Base-by-base conservation (phyloP, 2,329 filamentous ascomycete species). In the Rhynchosporium graminicola region DNA sequence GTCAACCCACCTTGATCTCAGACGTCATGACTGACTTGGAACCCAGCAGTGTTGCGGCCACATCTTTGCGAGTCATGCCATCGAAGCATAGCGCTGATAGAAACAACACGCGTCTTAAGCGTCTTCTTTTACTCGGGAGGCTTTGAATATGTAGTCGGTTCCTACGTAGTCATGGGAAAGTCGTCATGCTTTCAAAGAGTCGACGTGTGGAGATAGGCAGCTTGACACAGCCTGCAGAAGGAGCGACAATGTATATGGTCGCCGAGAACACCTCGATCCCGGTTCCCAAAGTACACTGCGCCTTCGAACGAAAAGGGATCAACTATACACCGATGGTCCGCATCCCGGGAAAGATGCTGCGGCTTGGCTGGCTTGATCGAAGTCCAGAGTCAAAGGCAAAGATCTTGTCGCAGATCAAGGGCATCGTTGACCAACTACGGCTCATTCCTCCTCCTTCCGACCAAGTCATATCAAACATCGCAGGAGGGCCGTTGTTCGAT, bases 321-420 rank as follows among this genome's bases (percentile, higher is more conserved):
- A 75, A 72, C 0, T 78, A 77, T 76, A 77, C 42, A 65, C 75
- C 43, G 78, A 77, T 74, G 72, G 75, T 65, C 72, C 69, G 55
- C 74, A 77, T 26, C 64, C 72, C 29, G 76, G 76, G 9, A 66
- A 73, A 1, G n/a, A n/a, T 15, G 15, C 12, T 15, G 1, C 15
- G 1, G 73, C 70, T 1, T 69, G 77, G 61, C 9, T 36, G 5
- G 33, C 33, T 10, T 6, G 40, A 36, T 50, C 60, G 61, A 57
- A 40, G 1, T 20, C 50, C 1, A 29, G 61, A 74, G 20, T 75
- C 70, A 4, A 72, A 74, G 62, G 57, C 65, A 13, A 72, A 70
- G 59, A 69, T 77, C 64, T 68, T 77, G 47, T 54, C 64, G 1
- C 73, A 76, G 59, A 65, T 77, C 26, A 54, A 45, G 65, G 50